Evolutionary conservation across 129 eudicot species (phyloP).

Genomic region (Lactuca sativa): DNA sequence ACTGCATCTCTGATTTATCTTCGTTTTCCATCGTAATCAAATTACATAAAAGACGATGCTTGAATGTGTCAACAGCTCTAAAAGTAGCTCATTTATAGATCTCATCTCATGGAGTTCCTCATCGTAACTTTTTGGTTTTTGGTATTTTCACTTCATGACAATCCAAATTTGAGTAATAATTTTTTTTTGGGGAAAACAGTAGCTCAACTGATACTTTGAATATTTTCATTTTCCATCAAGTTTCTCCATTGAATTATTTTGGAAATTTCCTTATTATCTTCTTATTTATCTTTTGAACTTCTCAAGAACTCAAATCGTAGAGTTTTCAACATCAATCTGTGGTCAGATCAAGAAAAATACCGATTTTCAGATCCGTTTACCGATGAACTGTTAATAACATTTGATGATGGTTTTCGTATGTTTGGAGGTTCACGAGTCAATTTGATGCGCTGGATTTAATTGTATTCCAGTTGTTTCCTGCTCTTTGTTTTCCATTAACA

Average conservation of each 20-base stretch:
- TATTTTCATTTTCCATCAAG: not conserved
- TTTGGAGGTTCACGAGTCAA: not conserved
- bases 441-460: not conserved
- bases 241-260: not conserved
- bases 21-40: not conserved
- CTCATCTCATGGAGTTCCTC: not conserved
- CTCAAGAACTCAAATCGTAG: not conserved
- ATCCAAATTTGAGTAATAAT: not conserved
- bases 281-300: not conserved
- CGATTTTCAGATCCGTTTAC: not conserved
- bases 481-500: not conserved
- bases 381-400: not conserved
- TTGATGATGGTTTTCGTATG: not conserved
- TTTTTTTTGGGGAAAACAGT: not conserved
- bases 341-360: constrained; percentile 1
- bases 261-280: not conserved
- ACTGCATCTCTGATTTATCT: not conserved
- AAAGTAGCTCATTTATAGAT: constrained; percentile 3
- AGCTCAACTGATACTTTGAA: not conserved
- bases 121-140: not conserved
- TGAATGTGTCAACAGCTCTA: not conserved
- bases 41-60: not conserved
- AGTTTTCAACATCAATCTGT: not conserved
- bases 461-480: not conserved
- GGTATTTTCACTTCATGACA: not conserved